These are phyloP conservation scores for Gardenia jasminoides DNA, from an alignment of 257 asterid genomes.

Conservation along the genomic window DNA sequence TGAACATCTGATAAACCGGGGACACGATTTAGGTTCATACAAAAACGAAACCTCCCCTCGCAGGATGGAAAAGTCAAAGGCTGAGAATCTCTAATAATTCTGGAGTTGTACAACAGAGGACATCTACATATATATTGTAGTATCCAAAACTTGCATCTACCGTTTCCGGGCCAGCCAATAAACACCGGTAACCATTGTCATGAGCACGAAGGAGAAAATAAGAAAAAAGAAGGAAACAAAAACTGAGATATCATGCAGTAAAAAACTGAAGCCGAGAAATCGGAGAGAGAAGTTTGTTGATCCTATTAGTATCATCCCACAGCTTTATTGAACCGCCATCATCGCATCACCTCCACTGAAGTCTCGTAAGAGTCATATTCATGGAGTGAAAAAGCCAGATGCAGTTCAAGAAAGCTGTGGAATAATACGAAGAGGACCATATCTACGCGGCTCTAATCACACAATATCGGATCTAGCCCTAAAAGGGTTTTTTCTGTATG, in stretches of 20 bases:
- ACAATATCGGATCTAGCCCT: conserved; percentile 36
- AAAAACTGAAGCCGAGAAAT: neutral
- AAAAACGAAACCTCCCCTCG: neutral
- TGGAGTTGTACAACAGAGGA: neutral
- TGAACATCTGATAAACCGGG: neutral
- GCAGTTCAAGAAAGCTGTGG: conserved; percentile 99
- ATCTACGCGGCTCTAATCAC: neutral
- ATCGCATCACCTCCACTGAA: conserved; percentile 5
- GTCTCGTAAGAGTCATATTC: neutral
- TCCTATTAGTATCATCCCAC: conserved; percentile 77
- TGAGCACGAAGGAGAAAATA: neutral
- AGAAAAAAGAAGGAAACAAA: neutral
- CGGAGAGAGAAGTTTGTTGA: conserved; percentile 2
- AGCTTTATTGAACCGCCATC: conserved; percentile 82
- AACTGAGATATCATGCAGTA: neutral
- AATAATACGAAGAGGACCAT: conserved; percentile 66
- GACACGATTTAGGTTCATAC: neutral
- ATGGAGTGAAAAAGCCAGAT: conserved; percentile 1
- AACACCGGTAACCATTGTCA: neutral
- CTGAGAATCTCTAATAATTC: neutral
- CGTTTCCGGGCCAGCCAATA: neutral
- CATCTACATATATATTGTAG: neutral
- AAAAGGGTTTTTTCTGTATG: conserved; percentile 36
- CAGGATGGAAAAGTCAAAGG: neutral
- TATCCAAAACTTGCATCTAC: neutral